Base-by-base conservation (phyloP, 2,329 filamentous ascomycete species). In the Pseudogymnoascus sp. region DNA sequence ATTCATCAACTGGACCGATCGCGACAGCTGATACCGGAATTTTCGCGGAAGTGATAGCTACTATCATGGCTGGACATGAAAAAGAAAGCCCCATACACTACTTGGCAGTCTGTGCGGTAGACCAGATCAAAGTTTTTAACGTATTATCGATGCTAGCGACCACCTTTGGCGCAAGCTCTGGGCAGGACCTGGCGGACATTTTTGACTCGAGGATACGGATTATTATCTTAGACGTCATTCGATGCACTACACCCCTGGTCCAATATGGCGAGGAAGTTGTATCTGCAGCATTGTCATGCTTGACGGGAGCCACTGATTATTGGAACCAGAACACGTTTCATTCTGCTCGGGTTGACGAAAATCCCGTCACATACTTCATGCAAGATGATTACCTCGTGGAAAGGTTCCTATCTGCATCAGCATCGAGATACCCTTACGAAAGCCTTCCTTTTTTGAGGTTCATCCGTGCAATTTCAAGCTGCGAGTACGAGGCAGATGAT, bases 381-480 rank as follows among this genome's bases (percentile, higher is more conserved):
- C 72, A 77, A 21, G 73, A 78, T 47, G 70, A 77, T n/a, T 74
- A 86, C 47, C 77, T 82, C 67, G 5, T 37, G 12, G 25, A 37
- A 16, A 44, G 40, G 10, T 42, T 72, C 66, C 84, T 96, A 33
- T 78, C 83, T 60, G 83, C 89, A 71, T 86, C 92, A 5, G 82
- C 88, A 47, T 82, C 84, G 65, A 86, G 93, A 63, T 97, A 92
- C 71, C 93, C 93, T 0, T 93, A 90, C 73, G 93, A 97, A 75
- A 87, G 90, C 56, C 75, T 86, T 2, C 91, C 92, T 0, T 91
- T 96, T 69, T 76, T 95, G 65, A 84, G 83, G 62, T 77, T 95
- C 40, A 88, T 86, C 71, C 86, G 85, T 63, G 84, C 82, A 40
- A 76, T 96, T 14, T 82, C 82, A 77, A 85, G 66, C 66, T 81